Conservation (phyloP, 225 moss, liverwort and hornwort species). For the Anthoceros angustus region DNA sequence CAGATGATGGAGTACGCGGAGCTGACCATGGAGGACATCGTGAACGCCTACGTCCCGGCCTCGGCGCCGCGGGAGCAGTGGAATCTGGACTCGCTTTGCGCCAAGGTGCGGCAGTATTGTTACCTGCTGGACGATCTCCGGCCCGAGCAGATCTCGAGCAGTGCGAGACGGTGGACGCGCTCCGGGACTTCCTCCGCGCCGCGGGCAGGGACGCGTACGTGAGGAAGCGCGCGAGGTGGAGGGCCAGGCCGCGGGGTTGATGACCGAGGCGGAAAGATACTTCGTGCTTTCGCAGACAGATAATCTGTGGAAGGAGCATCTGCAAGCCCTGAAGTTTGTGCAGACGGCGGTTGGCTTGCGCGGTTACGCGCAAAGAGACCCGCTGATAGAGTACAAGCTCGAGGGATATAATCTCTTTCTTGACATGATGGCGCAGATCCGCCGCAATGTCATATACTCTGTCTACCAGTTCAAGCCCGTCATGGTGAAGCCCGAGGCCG, state of each 20-base stretch:
- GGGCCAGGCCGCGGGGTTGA: constrained; percentile 59
- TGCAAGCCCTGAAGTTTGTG: constrained; percentile 93
- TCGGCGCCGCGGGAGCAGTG: constrained; percentile 30
- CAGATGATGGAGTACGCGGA: constrained; percentile 87
- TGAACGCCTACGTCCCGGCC: constrained; percentile 33
- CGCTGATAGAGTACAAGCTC: constrained; percentile 91
- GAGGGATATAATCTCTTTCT: constrained; percentile 89
- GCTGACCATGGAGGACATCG: constrained; percentile 96
- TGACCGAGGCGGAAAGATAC: constrained; percentile 92
- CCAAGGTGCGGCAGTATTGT: constrained; percentile 93
- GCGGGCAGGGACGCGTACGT: constrained; percentile 66
- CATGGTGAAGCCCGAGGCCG: not conserved
- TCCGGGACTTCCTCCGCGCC: constrained; percentile 54
- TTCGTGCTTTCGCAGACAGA: constrained; percentile 95
- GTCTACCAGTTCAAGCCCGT: constrained; percentile 66
- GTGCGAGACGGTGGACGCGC: constrained; percentile 42
- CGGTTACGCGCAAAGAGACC: constrained; percentile 93
- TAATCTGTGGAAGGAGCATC: constrained; percentile 95
- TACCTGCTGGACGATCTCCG: constrained; percentile 57
- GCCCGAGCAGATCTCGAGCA: constrained; percentile 48
- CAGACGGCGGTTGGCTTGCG: constrained; percentile 95
- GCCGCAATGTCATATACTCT: constrained; percentile 92
- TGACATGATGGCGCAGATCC: constrained; percentile 97
- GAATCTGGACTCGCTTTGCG: constrained; percentile 74
- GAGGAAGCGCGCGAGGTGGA: constrained; percentile 60